A percentile compares a stretch with the other conserved stretches of the same genome.
These are phyloP conservation scores for Diaporthe humulicola DNA, from an alignment of 2,329 filamentous ascomycete species.

Conservation along the genomic window DNA sequence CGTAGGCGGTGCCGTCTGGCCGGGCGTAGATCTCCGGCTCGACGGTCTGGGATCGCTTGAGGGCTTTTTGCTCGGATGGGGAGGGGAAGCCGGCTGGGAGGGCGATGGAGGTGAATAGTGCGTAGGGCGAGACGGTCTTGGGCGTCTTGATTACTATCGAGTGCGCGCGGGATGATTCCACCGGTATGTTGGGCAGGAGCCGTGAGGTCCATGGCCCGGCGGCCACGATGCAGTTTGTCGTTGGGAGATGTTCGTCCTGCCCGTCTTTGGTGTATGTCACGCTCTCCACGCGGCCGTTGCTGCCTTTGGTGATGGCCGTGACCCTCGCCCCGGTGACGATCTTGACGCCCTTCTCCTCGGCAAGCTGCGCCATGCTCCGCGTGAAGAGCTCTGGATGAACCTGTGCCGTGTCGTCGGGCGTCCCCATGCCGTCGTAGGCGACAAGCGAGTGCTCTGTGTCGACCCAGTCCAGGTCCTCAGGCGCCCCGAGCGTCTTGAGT, in stretches of 20 bases:
- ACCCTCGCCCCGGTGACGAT: conserved; percentile 56
- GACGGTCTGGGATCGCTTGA: conserved; percentile 58
- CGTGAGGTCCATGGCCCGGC: conserved; percentile 61
- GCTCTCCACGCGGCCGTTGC: conserved; percentile 41
- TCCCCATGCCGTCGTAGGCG: conserved; percentile 54
- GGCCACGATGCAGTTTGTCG: conserved; percentile 51
- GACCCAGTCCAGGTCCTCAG: conserved; percentile 80
- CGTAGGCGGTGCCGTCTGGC: conserved; percentile 81
- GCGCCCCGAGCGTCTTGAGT: conserved; percentile 47
- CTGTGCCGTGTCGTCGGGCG: conserved; percentile 76
- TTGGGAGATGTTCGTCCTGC: conserved; percentile 42
- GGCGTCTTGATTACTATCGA: conserved; percentile 59
- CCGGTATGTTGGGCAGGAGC: conserved; percentile 57
- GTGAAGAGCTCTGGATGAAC: conserved; percentile 85
- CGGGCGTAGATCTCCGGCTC: conserved; percentile 84
- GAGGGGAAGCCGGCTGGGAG: conserved; percentile 67
- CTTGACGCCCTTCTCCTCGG: conserved; percentile 71
- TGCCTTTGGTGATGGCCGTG: conserved; percentile 45
- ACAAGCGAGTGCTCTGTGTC: conserved; percentile 62
- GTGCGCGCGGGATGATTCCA: conserved; percentile 58
- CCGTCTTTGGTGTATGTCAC: conserved; percentile 40
- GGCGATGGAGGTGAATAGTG: conserved; percentile 79
- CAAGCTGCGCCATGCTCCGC: conserved; percentile 77
- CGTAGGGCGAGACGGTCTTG: conserved; percentile 66
- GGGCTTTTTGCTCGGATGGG: conserved; percentile 43